phyloP scores from a whole-genome alignment of 345 rosid species.

The Clausena lansium region DNA sequence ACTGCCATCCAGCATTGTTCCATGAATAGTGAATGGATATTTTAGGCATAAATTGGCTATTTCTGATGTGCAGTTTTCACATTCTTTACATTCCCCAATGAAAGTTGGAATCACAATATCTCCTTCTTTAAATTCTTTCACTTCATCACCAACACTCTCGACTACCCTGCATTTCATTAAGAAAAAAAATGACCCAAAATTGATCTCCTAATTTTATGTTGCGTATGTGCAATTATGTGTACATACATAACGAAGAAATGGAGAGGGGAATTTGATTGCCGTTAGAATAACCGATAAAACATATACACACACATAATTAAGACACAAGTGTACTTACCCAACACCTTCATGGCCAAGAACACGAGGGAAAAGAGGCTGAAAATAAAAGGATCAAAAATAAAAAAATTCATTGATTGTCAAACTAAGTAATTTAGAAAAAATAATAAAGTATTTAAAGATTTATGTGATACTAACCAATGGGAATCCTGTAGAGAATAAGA shows the following conservation, averaged over 20 bases:
- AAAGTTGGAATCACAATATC: constrained; percentile 56
- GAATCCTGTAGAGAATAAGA: constrained; percentile 22
- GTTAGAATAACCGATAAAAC: too few species aligned
- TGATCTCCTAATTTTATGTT: too few species aligned
- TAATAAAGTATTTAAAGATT: not conserved
- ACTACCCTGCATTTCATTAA: constrained; percentile 35
- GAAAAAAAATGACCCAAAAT: too few species aligned
- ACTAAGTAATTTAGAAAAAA: not conserved
- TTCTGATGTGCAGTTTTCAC: constrained; percentile 48
- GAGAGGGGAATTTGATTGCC: too few species aligned
- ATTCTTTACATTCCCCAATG: constrained; percentile 54
- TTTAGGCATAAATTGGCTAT: constrained; percentile 52
- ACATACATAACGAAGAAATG: too few species aligned
- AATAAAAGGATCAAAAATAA: not conserved
- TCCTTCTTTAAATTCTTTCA: constrained; percentile 47
- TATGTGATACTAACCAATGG: constrained; percentile 27
- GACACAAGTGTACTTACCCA: constrained; percentile 35
- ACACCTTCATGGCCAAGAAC: constrained; percentile 75
- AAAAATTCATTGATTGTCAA: not conserved
- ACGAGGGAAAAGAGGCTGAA: constrained; percentile 56
- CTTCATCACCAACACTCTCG: constrained; percentile 66
- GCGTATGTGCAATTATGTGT: too few species aligned
- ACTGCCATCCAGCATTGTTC: constrained; percentile 48
- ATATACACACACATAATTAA: too few species aligned
- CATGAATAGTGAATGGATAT: constrained; percentile 30